phyloP scores from a whole-genome alignment of 768 basidiomycete genomes.

The Trametes coccinea region DNA sequence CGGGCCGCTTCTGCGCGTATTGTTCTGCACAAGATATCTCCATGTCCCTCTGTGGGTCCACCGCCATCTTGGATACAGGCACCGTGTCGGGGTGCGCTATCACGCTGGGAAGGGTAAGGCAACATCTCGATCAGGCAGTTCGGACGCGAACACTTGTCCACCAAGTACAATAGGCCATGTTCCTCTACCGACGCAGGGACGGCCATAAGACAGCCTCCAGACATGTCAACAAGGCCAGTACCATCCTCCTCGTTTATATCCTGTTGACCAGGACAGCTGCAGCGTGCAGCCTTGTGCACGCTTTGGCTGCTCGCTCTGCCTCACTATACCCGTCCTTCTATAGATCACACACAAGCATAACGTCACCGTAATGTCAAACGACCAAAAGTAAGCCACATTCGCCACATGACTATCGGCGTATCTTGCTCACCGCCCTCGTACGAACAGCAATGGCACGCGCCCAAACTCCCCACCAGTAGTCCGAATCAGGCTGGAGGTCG shows the following conservation, averaged over 20 bases:
- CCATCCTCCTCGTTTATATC: not conserved
- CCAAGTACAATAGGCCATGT: not conserved
- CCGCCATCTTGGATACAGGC: not conserved
- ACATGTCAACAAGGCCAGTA: not conserved
- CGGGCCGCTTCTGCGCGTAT: not conserved
- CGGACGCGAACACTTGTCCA: not conserved
- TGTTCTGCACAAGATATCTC: conserved; percentile 1
- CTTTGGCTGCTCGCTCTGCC: not conserved
- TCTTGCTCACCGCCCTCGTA: not conserved
- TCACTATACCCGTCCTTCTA: not conserved
- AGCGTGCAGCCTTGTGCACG: not conserved
- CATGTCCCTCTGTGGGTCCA: conserved; percentile 6
- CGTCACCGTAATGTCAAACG: not conserved
- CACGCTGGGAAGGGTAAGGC: not conserved
- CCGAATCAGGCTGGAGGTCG: not conserved
- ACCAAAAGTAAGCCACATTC: not conserved
- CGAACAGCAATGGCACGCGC: not conserved
- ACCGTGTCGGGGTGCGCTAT: not conserved
- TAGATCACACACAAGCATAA: not conserved
- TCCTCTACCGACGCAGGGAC: not conserved
- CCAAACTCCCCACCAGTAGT: not conserved
- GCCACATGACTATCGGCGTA: not conserved
- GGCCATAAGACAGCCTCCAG: not conserved
- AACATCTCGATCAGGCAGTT: conserved; percentile 4
- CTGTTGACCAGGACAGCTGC: not conserved